A percentile compares a stretch with the other conserved stretches of the same genome.
Evolutionary conservation across 129 eudicot genomes (phyloP).

Genomic region (Artemisia annua): DNA sequence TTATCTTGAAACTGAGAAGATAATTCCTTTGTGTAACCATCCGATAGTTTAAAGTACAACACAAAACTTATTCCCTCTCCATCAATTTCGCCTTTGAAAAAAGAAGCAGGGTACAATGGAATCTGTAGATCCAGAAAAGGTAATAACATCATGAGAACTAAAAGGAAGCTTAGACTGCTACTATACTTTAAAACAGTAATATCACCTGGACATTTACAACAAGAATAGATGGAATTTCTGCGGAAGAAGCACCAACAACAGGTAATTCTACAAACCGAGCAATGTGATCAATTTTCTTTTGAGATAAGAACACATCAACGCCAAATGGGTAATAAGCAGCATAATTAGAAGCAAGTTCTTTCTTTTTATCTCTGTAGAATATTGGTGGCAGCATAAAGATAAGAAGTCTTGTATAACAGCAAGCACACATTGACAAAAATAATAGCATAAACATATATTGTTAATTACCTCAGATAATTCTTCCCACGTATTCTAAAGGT

Average conservation of each 20-base stretch:
- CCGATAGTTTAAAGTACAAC: conserved; percentile 68
- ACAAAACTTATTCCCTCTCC: conserved; percentile 82
- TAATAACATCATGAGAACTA: background rate
- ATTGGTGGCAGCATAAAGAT: background rate
- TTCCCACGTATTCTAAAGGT: conserved; percentile 63
- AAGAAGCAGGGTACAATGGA: conserved; percentile 72
- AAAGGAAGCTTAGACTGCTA: background rate
- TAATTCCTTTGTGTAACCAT: conserved; percentile 58
- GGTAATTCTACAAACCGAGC: conserved; percentile 81
- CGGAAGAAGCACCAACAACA: conserved; percentile 35
- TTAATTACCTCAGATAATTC: conserved; percentile 57
- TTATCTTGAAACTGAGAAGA: conserved; percentile 61
- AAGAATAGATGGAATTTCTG: conserved; percentile 68
- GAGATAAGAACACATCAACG: conserved; percentile 72
- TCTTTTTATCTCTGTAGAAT: conserved; percentile 68
- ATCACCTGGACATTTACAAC: conserved; percentile 83
- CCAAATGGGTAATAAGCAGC: conserved; percentile 86
- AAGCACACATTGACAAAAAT: background rate
- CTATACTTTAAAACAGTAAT: background rate
- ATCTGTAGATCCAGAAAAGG: conserved; percentile 40
- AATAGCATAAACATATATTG: background rate
- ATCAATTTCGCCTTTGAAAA: conserved; percentile 65
- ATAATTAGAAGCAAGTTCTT: conserved; percentile 59
- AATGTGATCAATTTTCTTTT: conserved; percentile 64
- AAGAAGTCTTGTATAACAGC: background rate